Evolutionary conservation across 176 grass and related monocot genomes (phyloP).

Genomic region (Urochloa ruziziensis): DNA sequence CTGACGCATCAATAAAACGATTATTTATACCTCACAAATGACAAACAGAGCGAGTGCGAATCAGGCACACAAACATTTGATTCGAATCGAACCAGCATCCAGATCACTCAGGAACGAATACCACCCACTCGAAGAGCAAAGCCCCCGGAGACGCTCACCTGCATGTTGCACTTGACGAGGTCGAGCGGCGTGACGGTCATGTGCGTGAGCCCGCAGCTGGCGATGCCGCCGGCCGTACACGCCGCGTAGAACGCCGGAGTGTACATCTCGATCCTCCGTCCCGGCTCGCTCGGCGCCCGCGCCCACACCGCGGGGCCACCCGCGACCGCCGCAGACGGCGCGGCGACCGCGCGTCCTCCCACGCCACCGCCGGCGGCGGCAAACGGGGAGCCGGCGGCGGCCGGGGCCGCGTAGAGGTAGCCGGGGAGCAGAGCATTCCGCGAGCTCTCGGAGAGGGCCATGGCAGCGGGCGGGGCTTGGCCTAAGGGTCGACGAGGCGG

Average conservation of each 20-base stretch:
- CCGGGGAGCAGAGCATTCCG: conserved; percentile 46
- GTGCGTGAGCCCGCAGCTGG: conserved; percentile 87
- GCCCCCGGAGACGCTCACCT: conserved; percentile 36
- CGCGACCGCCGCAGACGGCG: not conserved
- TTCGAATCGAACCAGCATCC: not conserved
- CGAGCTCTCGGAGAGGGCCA: conserved; percentile 50
- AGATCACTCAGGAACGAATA: not conserved
- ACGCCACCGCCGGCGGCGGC: not conserved
- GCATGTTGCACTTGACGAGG: conserved; percentile 96
- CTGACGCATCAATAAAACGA: not conserved
- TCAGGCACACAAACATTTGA: not conserved
- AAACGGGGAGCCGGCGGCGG: not conserved
- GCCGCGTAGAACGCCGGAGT: conserved; percentile 81
- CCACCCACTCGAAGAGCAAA: not conserved
- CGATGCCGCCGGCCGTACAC: conserved; percentile 73
- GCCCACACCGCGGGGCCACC: conserved; percentile 21
- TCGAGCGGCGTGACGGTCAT: conserved; percentile 89
- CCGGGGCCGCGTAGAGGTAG: conserved; percentile 45
- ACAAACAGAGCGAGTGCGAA: not conserved
- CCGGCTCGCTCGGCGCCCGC: conserved; percentile 36
- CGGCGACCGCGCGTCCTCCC: not conserved
- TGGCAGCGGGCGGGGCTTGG: not conserved
- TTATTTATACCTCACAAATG: not conserved
- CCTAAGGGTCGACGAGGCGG: not conserved
- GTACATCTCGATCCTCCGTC: conserved; percentile 60